Percentiles rank a stretch among this genome's conserved stretches.
Evolutionary conservation across 1,284 basidiomycete genomes (phyloP).

Genomic region (Amylostereum areolatum): DNA sequence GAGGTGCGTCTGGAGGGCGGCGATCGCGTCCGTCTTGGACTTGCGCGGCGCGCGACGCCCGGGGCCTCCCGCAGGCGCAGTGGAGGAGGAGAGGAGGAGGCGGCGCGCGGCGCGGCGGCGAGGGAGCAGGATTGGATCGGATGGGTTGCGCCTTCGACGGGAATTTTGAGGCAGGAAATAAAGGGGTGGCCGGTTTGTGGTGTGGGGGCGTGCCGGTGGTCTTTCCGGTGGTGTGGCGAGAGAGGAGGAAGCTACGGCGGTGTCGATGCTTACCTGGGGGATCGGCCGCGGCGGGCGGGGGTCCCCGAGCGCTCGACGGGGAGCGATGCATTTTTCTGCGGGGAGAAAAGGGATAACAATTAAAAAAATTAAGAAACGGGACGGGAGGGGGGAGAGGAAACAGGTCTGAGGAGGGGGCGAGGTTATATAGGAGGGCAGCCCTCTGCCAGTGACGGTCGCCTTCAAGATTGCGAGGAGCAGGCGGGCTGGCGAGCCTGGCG

Average conservation of each 20-base stretch:
- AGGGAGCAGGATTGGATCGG: constrained; percentile 40
- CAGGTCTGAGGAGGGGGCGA: too few species aligned
- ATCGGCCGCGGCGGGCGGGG: constrained; percentile 51
- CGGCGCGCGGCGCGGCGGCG: constrained; percentile 8
- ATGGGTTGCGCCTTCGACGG: constrained; percentile 59
- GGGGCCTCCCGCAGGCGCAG: neutral
- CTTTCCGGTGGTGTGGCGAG: constrained; percentile 15
- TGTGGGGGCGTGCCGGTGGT: constrained; percentile 21
- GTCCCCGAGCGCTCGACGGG: constrained; percentile 40
- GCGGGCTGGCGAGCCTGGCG: too few species aligned
- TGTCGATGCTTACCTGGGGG: constrained; percentile 38
- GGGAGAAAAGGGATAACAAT: too few species aligned
- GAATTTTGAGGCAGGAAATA: constrained; percentile 64
- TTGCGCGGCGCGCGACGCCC: constrained; percentile 70
- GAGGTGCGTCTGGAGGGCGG: constrained; percentile 62
- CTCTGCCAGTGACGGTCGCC: too few species aligned
- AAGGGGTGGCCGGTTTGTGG: constrained; percentile 34
- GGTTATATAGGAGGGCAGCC: too few species aligned
- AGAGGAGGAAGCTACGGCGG: constrained; percentile 24
- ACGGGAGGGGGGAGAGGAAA: too few species aligned
- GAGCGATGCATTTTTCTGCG: constrained; percentile 37
- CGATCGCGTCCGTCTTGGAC: constrained; percentile 80
- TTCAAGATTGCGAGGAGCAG: too few species aligned
- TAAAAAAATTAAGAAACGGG: too few species aligned
- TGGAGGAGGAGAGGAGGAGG: constrained; percentile 1